Base-by-base conservation (phyloP, 2,329 filamentous ascomycete genomes). In the Penicillium thymicola region DNA sequence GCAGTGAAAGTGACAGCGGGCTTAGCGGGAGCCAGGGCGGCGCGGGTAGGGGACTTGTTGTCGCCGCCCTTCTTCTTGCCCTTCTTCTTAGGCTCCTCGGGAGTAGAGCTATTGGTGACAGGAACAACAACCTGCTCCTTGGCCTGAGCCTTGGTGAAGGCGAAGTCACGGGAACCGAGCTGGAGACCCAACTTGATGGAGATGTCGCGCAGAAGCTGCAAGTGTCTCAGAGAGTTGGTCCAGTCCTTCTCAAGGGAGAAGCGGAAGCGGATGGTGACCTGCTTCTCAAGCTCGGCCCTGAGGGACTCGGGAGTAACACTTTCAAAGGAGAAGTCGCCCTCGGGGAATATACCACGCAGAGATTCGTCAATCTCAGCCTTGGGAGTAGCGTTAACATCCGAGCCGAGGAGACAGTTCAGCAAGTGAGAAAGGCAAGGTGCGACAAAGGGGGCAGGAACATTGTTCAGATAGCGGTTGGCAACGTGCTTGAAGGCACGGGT, bases 401-500 rank as follows among this genome's bases (percentile, higher is more conserved):
- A 81, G 14, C 94, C 94, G 36, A 99, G 81, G 40, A 99, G 81
- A 75, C 94, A 99, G 80, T 99, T 99, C 64, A 99, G 82, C 49
- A 99, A 81, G 72, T 99, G 94, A 7, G 92, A 82, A 59, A 93
- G 78, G 72, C 89, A 93, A 58, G 89, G 81, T 47, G 90, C 83
- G n/a, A 88, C 86, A 60, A 97, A 87, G 14, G 90, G 86, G 61
- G 89, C 82, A 23, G 94, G 90, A 21, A 97, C 77, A 60, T 89
- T 85, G 62, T 89, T 87, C 59, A 99, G 81, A 72, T 95, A 89
- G 65, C 83, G 83, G 72, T 90, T 87, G 55, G 89, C 84, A 61
- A 94, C 81, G 75, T 99, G 93, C 83, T 99, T 99, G 83, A 97
- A 97, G 5, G 89, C 87, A 78, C 94, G 87, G n/a, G 90, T 84